These are phyloP conservation scores for Trifolium pratense DNA, from an alignment of 306 rosid genomes.

Conservation along the genomic window DNA sequence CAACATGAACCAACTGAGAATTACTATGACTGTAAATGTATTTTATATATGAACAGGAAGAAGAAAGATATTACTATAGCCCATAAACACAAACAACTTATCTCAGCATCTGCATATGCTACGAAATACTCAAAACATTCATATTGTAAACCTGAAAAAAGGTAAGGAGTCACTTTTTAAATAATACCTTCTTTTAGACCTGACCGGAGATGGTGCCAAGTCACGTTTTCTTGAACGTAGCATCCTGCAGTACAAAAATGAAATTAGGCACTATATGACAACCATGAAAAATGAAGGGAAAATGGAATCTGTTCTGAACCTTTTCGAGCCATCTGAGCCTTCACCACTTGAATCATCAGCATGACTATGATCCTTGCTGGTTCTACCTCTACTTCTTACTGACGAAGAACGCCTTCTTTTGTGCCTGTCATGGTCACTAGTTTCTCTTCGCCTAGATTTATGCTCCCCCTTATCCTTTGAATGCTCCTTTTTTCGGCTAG, in stretches of 20 bases:
- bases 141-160: constrained; percentile 42
- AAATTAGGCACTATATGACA: too few relatives aligned
- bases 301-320: constrained; percentile 54
- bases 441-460: constrained; percentile 69
- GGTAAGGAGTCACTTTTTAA: constrained; percentile 43
- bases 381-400: constrained; percentile 72
- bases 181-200: constrained; percentile 88
- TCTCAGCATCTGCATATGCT: constrained; percentile 32
- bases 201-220: constrained; percentile 79
- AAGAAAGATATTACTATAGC: too few relatives aligned
- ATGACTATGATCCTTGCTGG: constrained; percentile 60
- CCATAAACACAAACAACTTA: constrained; percentile 33
- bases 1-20: too few relatives aligned
- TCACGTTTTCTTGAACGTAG: constrained; percentile 81
- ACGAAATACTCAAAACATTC: constrained; percentile 34
- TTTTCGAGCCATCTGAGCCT: constrained; percentile 76
- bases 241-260: too few relatives aligned
- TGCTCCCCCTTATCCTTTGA: constrained; percentile 73
- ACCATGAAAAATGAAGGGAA: constrained; percentile 29
- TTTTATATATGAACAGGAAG: too few relatives aligned
- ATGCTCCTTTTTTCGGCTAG: constrained; percentile 63
- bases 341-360: constrained; percentile 78
- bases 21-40: too few relatives aligned
- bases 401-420: constrained; percentile 77
- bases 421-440: constrained; percentile 67